These are phyloP conservation scores for Drechslerella stenobrocha DNA, from an alignment of 2,329 filamentous ascomycete species.

Conservation along the genomic window DNA sequence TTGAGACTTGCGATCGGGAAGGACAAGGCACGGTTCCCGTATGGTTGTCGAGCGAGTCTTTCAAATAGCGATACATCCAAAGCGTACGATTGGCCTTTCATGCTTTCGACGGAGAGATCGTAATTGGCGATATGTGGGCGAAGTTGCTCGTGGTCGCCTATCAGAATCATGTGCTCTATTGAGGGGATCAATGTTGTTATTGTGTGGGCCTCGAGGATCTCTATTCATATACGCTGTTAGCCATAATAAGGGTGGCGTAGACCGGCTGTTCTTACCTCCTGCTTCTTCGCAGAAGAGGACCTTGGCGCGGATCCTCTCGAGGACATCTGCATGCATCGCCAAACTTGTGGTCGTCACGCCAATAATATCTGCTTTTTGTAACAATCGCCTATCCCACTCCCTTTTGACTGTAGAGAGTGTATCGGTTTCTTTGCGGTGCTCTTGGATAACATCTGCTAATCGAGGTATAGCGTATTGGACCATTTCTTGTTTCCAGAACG, in stretches of 20 bases:
- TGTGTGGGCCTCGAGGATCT: conserved; percentile 68
- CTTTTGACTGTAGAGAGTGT: conserved; percentile 24
- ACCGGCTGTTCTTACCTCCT: conserved; percentile 56
- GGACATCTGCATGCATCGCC: conserved; percentile 60
- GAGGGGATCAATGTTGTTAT: conserved; percentile 65
- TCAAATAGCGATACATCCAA: conserved; percentile 68
- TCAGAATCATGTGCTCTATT: conserved; percentile 66
- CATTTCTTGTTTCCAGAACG: conserved; percentile 26
- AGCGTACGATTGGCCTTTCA: conserved; percentile 60
- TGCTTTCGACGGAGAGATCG: conserved; percentile 61
- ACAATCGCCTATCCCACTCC: conserved; percentile 25
- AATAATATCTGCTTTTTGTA: conserved; percentile 57
- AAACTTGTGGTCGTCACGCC: conserved; percentile 66
- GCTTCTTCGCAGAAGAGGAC: conserved; percentile 70
- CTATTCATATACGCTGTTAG: conserved; percentile 54
- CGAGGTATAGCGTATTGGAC: conserved; percentile 14
- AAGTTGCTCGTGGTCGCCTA: conserved; percentile 67
- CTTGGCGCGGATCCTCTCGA: conserved; percentile 61
- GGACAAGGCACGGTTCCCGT: conserved; percentile 29
- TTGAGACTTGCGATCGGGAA: conserved; percentile 59
- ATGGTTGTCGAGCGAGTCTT: conserved; percentile 57
- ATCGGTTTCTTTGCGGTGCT: conserved; percentile 15
- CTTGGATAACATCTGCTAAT: conserved; percentile 13
- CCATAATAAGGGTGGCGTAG: too few relatives aligned
- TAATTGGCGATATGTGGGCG: conserved; percentile 65